phyloP scores from a whole-genome alignment of 805 yeast species.

The Spathaspora sp. region DNA sequence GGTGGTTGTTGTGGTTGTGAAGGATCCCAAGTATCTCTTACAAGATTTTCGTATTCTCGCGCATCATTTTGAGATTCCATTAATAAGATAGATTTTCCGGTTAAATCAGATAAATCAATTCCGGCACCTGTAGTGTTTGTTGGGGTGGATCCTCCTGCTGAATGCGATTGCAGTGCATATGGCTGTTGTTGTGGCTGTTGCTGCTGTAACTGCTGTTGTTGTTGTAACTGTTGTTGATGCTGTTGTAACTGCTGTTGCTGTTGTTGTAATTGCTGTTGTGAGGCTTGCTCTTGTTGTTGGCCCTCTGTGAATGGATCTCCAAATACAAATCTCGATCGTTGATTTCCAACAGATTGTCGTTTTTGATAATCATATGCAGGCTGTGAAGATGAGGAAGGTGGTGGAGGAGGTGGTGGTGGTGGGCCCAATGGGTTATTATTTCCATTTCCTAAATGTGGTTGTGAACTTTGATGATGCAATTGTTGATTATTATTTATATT shows the following conservation, averaged over 20 bases:
- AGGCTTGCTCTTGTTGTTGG: conserved; percentile 4
- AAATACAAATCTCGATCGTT: conserved; percentile 66
- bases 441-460: conserved; percentile 1
- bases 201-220: not conserved
- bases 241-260: conserved; percentile 7
- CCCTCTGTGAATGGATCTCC: conserved; percentile 49
- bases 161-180: conserved; percentile 2
- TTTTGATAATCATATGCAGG: conserved; percentile 29
- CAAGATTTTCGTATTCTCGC: conserved; percentile 44
- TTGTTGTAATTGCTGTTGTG: no score
- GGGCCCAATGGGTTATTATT: not conserved
- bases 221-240: not conserved
- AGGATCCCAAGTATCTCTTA: conserved; percentile 43
- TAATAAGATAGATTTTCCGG: conserved; percentile 41
- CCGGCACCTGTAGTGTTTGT: conserved; percentile 21
- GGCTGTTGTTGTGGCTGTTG: conserved; percentile 1
- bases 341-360: conserved; percentile 53
- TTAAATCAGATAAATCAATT: conserved; percentile 32
- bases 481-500: conserved; percentile 6
- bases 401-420: not conserved
- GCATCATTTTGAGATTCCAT: conserved; percentile 47
- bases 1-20: conserved; percentile 40
- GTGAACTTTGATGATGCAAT: conserved; percentile 9
- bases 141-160: conserved; percentile 8
- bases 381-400: conserved; percentile 10